Conservation (phyloP, 1,139 yeast species). For the Blastobotrys arbuscula region DNA sequence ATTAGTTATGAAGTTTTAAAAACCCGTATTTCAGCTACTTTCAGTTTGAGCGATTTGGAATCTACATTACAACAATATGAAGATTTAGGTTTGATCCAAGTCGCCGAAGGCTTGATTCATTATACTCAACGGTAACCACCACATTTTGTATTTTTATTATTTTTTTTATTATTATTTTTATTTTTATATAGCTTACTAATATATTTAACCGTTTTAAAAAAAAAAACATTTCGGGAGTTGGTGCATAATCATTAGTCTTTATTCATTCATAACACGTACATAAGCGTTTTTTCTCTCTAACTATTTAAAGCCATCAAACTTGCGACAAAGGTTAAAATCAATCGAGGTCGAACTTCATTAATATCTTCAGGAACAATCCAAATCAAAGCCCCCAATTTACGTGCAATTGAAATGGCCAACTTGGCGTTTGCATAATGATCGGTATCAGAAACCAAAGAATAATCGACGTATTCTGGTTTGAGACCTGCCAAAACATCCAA, state of each 20-base stretch:
- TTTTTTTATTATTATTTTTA: not conserved
- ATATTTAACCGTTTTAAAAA: not conserved
- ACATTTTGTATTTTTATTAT: not conserved
- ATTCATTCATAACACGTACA: not conserved
- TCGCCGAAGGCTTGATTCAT: slow-evolving; percentile 1
- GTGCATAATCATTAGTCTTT: not conserved
- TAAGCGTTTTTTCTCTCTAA: slow-evolving; percentile 17
- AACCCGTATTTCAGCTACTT: slow-evolving; percentile 78
- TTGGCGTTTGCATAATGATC: slow-evolving; percentile 91
- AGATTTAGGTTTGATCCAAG: slow-evolving; percentile 3
- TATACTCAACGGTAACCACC: not conserved
- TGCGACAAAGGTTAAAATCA: slow-evolving; percentile 90
- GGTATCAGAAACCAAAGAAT: slow-evolving; percentile 79
- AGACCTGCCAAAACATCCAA: slow-evolving; percentile 88
- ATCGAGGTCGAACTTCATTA: slow-evolving; percentile 88
- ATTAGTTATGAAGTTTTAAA: slow-evolving; percentile 56
- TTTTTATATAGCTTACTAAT: not conserved
- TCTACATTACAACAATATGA: slow-evolving; percentile 68
- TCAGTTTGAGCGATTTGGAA: slow-evolving; percentile 69
- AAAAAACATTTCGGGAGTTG: not conserved
- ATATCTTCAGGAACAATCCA: slow-evolving; percentile 99
- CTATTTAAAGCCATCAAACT: slow-evolving; percentile 83
- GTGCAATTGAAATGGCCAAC: slow-evolving; percentile 94
- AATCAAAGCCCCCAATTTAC: slow-evolving; percentile 95
- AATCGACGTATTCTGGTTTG: slow-evolving; percentile 96